phyloP scores from a whole-genome alignment of 2,329 filamentous ascomycete genomes.

The Claviceps monticola region DNA sequence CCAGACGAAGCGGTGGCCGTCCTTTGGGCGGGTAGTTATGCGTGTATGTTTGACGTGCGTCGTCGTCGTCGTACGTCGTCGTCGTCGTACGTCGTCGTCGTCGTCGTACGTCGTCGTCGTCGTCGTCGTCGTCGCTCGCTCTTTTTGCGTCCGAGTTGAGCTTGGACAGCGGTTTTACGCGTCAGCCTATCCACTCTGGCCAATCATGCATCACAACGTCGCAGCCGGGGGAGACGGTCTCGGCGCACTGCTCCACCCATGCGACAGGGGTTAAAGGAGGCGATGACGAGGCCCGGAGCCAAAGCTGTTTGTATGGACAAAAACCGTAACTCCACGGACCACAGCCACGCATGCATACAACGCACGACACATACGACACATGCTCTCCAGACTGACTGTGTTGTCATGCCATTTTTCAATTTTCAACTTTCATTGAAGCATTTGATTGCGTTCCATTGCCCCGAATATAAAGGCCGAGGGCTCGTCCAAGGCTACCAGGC shows the following conservation, averaged over 20 bases:
- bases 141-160: background rate
- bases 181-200: conserved; percentile 19
- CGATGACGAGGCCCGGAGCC: conserved; percentile 26
- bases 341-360: background rate
- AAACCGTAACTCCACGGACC: background rate
- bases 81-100: conserved; percentile 1
- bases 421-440: too few relatives aligned
- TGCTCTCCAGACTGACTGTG: background rate
- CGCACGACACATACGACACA: too few relatives aligned
- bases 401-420: background rate
- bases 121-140: conserved; percentile 1
- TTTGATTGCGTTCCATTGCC: too few relatives aligned
- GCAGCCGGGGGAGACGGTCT: conserved; percentile 3
- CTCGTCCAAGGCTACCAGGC: too few relatives aligned
- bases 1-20: too few relatives aligned
- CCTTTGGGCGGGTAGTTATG: too few relatives aligned
- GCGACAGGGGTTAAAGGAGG: conserved; percentile 11
- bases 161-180: conserved; percentile 20
- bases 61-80: background rate
- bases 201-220: conserved; percentile 14
- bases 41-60: background rate
- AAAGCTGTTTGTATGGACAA: background rate
- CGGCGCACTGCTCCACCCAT: conserved; percentile 3
- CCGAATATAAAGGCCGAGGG: too few relatives aligned
- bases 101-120: background rate